Base-by-base conservation (phyloP, 2,329 filamentous ascomycete species). In the Fusarium beomiforme region DNA sequence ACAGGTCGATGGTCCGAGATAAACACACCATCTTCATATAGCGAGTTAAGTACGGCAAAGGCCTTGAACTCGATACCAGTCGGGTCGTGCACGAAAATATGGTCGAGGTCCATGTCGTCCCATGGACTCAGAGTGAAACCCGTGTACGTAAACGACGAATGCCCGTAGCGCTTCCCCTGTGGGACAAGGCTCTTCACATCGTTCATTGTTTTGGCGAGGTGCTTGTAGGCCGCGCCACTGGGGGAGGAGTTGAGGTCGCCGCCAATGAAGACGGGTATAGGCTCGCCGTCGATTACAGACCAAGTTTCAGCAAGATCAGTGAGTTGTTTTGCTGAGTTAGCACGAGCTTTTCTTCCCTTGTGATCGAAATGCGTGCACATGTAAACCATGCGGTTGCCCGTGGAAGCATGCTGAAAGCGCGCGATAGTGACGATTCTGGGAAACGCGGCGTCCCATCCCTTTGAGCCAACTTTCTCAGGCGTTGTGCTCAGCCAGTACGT, bases 401-500 rank as follows among this genome's bases (percentile, higher is more conserved):
- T 83, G n/a, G 70, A 64, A 16, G 68, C 59, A 67, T 87, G 84
- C 47, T 77, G 59, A 68, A 88, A 85, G 5, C 79, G 78, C 5
- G 82, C 85, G 10, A 85, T 80, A 0, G 85, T 88, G 12, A 85
- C 78, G 42, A 88, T 84, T 1, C 87, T 82, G 7, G 83, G 80
- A 12, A 76, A 69, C 9, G 76, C 77, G 6, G 82, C 82, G 44
- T 82, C 81, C 90, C 90, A 92, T 37, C 89, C 88, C 68, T 86
- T 88, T 1, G 85, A 89, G 0, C 87, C 89, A n/a, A 78, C 78
- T 19, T 77, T 79, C 12, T 84, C 79, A 0, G 89, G 90, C 3
- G 87, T 92, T 69, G 86, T 79, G 10, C 85, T 89, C 5, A 92
- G 81, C 90, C 90, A 92, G 51, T 89, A 83, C 0, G 88, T 90